These are phyloP conservation scores for Marasmius tenuissimus DNA, from an alignment of 1,284 basidiomycete genomes.

Conservation along the genomic window DNA sequence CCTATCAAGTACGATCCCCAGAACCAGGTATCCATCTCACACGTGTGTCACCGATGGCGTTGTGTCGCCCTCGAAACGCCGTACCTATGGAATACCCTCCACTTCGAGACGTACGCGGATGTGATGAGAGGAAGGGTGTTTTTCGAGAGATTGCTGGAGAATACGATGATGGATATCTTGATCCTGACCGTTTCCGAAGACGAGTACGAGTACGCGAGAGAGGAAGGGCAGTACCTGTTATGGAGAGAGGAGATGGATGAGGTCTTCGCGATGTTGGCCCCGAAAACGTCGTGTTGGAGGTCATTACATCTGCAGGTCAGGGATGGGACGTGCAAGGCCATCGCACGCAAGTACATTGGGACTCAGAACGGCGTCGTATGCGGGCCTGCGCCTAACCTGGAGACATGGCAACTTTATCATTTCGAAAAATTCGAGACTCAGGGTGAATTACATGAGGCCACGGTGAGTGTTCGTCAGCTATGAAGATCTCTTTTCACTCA, in stretches of 20 bases:
- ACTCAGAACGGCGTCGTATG: slow-evolving; percentile 26
- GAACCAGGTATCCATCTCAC: slow-evolving; percentile 53
- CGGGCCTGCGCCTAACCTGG: slow-evolving; percentile 49
- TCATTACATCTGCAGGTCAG: slow-evolving; percentile 59
- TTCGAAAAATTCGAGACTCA: slow-evolving; percentile 55
- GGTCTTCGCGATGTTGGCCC: slow-evolving; percentile 48
- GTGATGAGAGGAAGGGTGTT: slow-evolving; percentile 46
- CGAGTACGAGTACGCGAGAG: slow-evolving; percentile 32
- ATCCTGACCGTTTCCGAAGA: slow-evolving; percentile 52
- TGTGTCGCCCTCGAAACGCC: slow-evolving; percentile 47
- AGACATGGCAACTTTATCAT: slow-evolving; percentile 62
- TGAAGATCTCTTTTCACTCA: neutral
- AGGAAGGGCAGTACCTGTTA: slow-evolving; percentile 18
- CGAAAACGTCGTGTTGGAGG: slow-evolving; percentile 52
- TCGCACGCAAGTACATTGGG: slow-evolving; percentile 48
- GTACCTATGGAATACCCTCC: slow-evolving; percentile 52
- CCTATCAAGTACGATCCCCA: slow-evolving; percentile 36
- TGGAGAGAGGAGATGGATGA: slow-evolving; percentile 42
- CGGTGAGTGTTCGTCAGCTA: slow-evolving; percentile 16
- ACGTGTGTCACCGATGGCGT: slow-evolving; percentile 56
- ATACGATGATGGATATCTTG: slow-evolving; percentile 47
- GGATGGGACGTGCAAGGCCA: slow-evolving; percentile 52
- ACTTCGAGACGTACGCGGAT: slow-evolving; percentile 49
- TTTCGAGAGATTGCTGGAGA: slow-evolving; percentile 32
- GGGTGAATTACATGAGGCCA: slow-evolving; percentile 50